phyloP scores from a whole-genome alignment of 2,329 filamentous ascomycete genomes.

The Aspergillus calidoustus region DNA sequence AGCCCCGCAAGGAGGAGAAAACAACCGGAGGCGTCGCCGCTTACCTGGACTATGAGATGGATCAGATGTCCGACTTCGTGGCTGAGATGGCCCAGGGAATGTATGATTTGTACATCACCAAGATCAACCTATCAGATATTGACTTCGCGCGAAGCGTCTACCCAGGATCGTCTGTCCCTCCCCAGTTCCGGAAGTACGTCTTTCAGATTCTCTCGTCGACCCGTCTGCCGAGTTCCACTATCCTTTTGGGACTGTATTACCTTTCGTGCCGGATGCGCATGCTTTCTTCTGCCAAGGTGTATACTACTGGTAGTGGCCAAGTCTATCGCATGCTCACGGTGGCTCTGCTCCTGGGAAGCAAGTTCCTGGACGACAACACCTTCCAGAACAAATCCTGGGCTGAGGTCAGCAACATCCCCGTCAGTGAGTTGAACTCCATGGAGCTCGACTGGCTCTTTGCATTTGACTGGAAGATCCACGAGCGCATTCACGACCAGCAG shows the following conservation, averaged over 20 bases:
- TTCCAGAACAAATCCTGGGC: slow-evolving; percentile 98
- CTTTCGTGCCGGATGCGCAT: slow-evolving; percentile 81
- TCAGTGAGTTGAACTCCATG: slow-evolving; percentile 80
- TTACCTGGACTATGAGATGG: slow-evolving; percentile 95
- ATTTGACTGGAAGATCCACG: slow-evolving; percentile 83
- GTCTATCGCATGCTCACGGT: slow-evolving; percentile 88
- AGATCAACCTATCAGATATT: slow-evolving; percentile 64
- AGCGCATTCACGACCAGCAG: slow-evolving; percentile 77
- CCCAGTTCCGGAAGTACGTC: slow-evolving; percentile 88
- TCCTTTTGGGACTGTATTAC: slow-evolving; percentile 88
- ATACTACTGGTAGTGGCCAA: slow-evolving; percentile 66
- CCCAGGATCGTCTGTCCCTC: slow-evolving; percentile 65
- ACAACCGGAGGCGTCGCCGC: slow-evolving; percentile 85
- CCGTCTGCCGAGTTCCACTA: slow-evolving; percentile 85
- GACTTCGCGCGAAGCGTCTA: slow-evolving; percentile 67
- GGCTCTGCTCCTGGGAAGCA: slow-evolving; percentile 84
- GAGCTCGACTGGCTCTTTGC: slow-evolving; percentile 86
- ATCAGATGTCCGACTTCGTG: slow-evolving; percentile 93
- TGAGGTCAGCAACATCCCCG: slow-evolving; percentile 87
- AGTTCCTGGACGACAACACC: slow-evolving; percentile 95
- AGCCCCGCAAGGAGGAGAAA: slow-evolving; percentile 64
- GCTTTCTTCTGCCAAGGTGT: slow-evolving; percentile 62
- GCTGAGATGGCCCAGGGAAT: slow-evolving; percentile 82
- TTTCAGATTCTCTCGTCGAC: slow-evolving; percentile 89
- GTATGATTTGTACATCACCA: slow-evolving; percentile 63